Evolutionary conservation across 2,329 filamentous ascomycete species (phyloP).

Genomic region (Chrysoporthe deuterocubensis): DNA sequence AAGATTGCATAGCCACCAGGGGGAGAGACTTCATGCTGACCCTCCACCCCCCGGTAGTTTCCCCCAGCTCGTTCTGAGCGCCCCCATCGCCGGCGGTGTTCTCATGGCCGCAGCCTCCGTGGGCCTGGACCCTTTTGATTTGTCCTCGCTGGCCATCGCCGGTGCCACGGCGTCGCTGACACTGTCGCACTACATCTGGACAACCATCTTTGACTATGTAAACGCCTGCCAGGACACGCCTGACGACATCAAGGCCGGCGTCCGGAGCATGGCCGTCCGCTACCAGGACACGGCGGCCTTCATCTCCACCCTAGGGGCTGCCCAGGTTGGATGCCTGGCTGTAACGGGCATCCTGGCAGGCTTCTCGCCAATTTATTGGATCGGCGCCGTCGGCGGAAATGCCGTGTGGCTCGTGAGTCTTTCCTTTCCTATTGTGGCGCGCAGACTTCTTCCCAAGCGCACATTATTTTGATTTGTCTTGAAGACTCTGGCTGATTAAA

Average conservation of each 20-base stretch:
- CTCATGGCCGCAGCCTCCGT: constrained; percentile 52
- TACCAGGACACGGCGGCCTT: constrained; percentile 39
- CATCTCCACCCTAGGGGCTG: constrained; percentile 28
- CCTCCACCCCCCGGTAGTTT: constrained; percentile 35
- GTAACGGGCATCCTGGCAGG: constrained; percentile 28
- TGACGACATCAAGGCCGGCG: constrained; percentile 52
- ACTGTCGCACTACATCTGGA: constrained; percentile 46
- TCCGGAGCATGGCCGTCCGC: constrained; percentile 54
- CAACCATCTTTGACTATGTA: constrained; percentile 54
- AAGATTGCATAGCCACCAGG: too few relatives aligned
- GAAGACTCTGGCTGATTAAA: neutral
- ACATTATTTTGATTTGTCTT: neutral
- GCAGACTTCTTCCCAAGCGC: too few relatives aligned
- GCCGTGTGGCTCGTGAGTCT: constrained; percentile 27
- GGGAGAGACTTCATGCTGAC: neutral
- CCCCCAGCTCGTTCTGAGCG: constrained; percentile 54
- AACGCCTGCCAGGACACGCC: constrained; percentile 57
- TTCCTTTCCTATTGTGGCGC: too few relatives aligned
- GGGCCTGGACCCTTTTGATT: constrained; percentile 47
- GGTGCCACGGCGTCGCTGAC: constrained; percentile 48
- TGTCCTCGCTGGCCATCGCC: constrained; percentile 42
- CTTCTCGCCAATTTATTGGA: constrained; percentile 30
- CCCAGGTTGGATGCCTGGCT: constrained; percentile 30
- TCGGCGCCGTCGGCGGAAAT: constrained; percentile 30
- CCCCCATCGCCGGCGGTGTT: constrained; percentile 54